phyloP scores from a whole-genome alignment of 2,329 filamentous ascomycete species.

The Seiridium cupressi region DNA sequence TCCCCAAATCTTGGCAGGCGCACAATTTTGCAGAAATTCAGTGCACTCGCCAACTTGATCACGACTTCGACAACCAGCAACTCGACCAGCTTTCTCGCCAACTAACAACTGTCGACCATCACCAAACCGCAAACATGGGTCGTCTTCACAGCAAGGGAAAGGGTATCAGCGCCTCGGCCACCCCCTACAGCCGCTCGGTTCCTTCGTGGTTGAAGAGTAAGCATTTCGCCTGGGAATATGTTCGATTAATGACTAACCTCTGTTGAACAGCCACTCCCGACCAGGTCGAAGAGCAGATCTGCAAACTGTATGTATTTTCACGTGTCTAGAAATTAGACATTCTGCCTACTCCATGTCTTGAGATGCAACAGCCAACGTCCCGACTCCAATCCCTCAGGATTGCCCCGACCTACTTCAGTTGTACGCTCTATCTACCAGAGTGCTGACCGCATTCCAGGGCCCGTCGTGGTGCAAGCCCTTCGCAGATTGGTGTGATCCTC shows the following conservation, averaged over 20 bases:
- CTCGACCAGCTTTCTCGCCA: constrained; percentile 5
- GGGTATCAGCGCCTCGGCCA: constrained; percentile 93
- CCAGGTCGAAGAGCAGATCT: constrained; percentile 98
- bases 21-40: constrained; percentile 3
- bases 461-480: constrained; percentile 97
- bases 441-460: constrained; percentile 40
- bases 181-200: constrained; percentile 93
- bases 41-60: not conserved
- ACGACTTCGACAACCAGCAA: constrained; percentile 18
- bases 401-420: too few relatives aligned
- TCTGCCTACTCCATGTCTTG: too few relatives aligned
- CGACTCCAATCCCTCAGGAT: too few relatives aligned
- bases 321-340: not conserved
- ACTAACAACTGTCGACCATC: constrained; percentile 20
- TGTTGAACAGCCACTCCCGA: constrained; percentile 68
- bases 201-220: constrained; percentile 91
- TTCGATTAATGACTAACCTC: too few relatives aligned
- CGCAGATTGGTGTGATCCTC: constrained; percentile 98
- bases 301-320: constrained; percentile 56
- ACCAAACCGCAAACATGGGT: constrained; percentile 69
- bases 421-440: too few relatives aligned
- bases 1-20: constrained; percentile 5
- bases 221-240: too few relatives aligned
- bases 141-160: constrained; percentile 99
- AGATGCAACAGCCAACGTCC: too few relatives aligned